Conservation (phyloP, 768 basidiomycete species). For the Trametes cubensis region DNA sequence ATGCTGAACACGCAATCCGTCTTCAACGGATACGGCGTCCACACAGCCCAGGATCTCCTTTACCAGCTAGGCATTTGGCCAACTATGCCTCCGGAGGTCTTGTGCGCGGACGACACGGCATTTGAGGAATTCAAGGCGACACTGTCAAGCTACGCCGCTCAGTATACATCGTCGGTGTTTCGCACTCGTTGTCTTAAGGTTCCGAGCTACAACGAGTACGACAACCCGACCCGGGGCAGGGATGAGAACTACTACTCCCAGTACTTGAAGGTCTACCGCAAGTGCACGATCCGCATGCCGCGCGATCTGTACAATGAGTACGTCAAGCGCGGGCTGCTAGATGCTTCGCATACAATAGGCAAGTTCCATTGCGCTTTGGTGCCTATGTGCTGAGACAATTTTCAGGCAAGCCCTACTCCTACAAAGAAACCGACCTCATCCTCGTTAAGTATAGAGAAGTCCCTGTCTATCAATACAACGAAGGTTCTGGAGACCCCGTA, state of each 20-base stretch:
- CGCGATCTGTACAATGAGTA: not conserved
- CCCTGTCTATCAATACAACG: not conserved
- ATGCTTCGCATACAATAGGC: not conserved
- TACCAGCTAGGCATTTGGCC: conserved; percentile 5
- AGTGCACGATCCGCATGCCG: not conserved
- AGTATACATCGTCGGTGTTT: not conserved
- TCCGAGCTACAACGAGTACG: not conserved
- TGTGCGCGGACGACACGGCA: not conserved
- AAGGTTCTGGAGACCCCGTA: not conserved
- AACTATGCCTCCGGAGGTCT: not conserved
- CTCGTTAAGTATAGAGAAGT: not conserved
- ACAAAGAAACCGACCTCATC: not conserved
- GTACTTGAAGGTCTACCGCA: conserved; percentile 1
- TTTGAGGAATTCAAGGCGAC: not conserved
- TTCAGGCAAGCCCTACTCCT: not conserved
- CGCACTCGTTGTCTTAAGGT: not conserved
- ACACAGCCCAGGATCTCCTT: conserved; percentile 6
- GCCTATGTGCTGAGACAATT: no score
- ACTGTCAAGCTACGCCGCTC: not conserved
- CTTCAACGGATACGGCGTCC: conserved; percentile 7
- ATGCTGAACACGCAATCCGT: not conserved
- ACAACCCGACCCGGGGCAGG: not conserved
- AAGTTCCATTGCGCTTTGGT: not conserved
- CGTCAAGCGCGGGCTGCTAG: not conserved
- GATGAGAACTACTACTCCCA: conserved; percentile 3